A percentile compares a stretch with the other conserved stretches of the same genome.
phyloP scores from a whole-genome alignment of 106 monocot genomes.

The Allium sativum region DNA sequence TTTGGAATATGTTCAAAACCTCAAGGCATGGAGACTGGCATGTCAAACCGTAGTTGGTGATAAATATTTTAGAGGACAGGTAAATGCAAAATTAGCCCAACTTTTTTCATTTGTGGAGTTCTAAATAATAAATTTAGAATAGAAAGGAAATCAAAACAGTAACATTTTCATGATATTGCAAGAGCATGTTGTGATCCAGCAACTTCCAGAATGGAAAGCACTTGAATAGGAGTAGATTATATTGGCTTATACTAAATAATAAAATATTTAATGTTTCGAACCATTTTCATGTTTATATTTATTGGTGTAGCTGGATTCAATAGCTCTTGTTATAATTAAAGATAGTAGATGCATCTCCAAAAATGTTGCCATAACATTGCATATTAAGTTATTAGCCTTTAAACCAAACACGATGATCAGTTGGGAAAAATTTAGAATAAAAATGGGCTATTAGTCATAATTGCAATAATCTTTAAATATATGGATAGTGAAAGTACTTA shows the following conservation, averaged over 20 bases:
- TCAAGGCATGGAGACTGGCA: slow-evolving; percentile 83
- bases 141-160: background rate
- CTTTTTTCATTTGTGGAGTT: background rate
- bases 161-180: background rate
- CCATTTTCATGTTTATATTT: too few relatives aligned
- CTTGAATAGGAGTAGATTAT: slow-evolving; percentile 51
- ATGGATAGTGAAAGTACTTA: too few relatives aligned
- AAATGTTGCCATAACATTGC: too few relatives aligned
- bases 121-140: background rate
- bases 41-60: slow-evolving; percentile 74
- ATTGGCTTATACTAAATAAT: background rate
- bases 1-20: slow-evolving; percentile 33
- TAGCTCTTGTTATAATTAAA: too few relatives aligned
- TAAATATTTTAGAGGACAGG: slow-evolving; percentile 65
- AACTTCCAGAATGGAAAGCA: slow-evolving; percentile 72
- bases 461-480: too few relatives aligned
- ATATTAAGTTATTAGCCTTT: too few relatives aligned
- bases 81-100: background rate
- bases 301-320: too few relatives aligned
- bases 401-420: too few relatives aligned
- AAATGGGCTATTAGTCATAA: too few relatives aligned
- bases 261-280: too few relatives aligned
- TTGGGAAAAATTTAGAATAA: too few relatives aligned
- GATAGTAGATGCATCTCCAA: too few relatives aligned
- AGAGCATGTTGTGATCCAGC: slow-evolving; percentile 70